These are phyloP conservation scores for Ganoderma sp. DNA, from an alignment of 1,284 basidiomycete genomes.

Conservation along the genomic window DNA sequence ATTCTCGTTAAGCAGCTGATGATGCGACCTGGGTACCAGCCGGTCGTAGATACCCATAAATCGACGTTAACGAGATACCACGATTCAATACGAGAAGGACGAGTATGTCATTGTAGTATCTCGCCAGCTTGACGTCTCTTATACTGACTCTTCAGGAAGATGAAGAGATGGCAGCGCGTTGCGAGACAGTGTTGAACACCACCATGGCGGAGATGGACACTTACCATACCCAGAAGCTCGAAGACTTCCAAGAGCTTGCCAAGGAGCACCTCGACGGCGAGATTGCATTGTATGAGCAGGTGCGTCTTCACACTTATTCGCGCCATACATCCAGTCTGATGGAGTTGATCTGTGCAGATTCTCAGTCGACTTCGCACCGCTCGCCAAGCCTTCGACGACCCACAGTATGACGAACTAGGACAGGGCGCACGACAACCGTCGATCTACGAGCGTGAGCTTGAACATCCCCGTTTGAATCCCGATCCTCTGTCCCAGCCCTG, in stretches of 20 bases:
- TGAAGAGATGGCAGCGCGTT: constrained; percentile 71
- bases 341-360: constrained; percentile 45
- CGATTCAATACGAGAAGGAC: constrained; percentile 50
- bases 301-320: constrained; percentile 30
- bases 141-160: constrained; percentile 49
- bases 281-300: constrained; percentile 77
- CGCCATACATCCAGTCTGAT: background rate
- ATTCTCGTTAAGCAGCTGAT: background rate
- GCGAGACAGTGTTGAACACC: constrained; percentile 86
- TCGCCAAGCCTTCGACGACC: constrained; percentile 56
- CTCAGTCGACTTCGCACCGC: constrained; percentile 61
- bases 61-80: constrained; percentile 69
- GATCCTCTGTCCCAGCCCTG: constrained; percentile 69
- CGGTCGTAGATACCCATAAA: constrained; percentile 73
- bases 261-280: constrained; percentile 79
- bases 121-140: constrained; percentile 13
- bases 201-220: constrained; percentile 88
- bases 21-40: constrained; percentile 44
- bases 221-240: constrained; percentile 74
- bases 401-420: constrained; percentile 52
- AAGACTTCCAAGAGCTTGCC: constrained; percentile 66
- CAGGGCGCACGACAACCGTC: constrained; percentile 63
- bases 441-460: constrained; percentile 75
- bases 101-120: constrained; percentile 42
- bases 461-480: constrained; percentile 55